Evolutionary conservation across 2,329 filamentous ascomycete genomes (phyloP), one percentile per base, ranked within the genome.

Genomic region (Claviceps citrina): DNA sequence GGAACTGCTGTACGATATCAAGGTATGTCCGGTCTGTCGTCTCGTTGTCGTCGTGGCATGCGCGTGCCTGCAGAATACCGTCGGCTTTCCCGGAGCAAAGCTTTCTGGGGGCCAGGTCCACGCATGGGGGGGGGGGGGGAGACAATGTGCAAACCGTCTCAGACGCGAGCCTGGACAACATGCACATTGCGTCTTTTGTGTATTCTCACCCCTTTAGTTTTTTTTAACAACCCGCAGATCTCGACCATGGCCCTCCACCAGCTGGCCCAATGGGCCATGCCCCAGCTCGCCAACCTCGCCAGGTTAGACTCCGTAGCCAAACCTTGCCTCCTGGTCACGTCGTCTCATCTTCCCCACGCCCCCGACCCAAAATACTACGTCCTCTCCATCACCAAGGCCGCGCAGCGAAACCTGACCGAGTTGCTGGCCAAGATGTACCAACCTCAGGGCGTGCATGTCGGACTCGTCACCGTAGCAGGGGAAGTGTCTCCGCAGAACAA

Each of bases 1-100:
- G 32, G 63, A 67, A 13, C 62, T 73, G 8, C 54, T 70, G 22
- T 56, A 63, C 38, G 69, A 73, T 41, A 65, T 72, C 39, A 64
- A 62, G 50, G 68, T 71, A 49, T 16, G 43, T 41, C 24, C n/a
- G n/a, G n/a, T n/a, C n/a, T n/a, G n/a, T n/a, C n/a, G n/a, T n/a
- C n/a, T n/a, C n/a, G n/a, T n/a, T n/a, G n/a, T n/a, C n/a, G n/a
- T n/a, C n/a, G n/a, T n/a, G n/a, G n/a, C n/a, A n/a, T n/a, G n/a
- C n/a, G n/a, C n/a, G n/a, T n/a, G n/a, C n/a, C n/a, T n/a, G n/a
- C n/a, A n/a, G n/a, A n/a, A n/a, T n/a, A n/a, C n/a, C n/a, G n/a
- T n/a, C n/a, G n/a, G n/a, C n/a, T n/a, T n/a, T n/a, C n/a, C n/a
- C n/a, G n/a, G n/a, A n/a, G n/a, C n/a, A n/a, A n/a, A n/a, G n/a